Percentiles rank a stretch among this genome's conserved stretches.
Conservation (phyloP, 2,329 filamentous ascomycete genomes). For the Myriosclerotinia duriaeana region DNA sequence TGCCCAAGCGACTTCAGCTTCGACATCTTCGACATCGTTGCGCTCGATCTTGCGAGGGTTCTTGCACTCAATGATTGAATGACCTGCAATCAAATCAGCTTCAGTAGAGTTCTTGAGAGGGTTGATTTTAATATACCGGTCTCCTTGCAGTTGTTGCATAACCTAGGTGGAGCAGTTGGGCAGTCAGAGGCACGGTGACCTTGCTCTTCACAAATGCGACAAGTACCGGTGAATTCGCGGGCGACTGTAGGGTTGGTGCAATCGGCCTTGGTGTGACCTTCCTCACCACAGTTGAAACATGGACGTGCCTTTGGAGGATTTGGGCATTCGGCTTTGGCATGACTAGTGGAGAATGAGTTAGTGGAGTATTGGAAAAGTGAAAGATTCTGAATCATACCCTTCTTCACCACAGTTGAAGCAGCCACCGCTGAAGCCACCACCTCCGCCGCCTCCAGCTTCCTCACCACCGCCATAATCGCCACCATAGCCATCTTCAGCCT, state of each 20-base stretch:
- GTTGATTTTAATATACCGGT: constrained; percentile 49
- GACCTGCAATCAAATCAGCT: constrained; percentile 46
- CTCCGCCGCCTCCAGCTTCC: constrained; percentile 19
- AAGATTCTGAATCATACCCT: constrained; percentile 47
- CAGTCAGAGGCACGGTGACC: constrained; percentile 63
- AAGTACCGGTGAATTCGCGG: constrained; percentile 54
- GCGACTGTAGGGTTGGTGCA: constrained; percentile 56
- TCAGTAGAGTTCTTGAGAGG: constrained; percentile 1
- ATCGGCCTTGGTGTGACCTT: constrained; percentile 64
- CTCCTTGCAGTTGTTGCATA: constrained; percentile 62
- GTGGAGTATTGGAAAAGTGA: neutral
- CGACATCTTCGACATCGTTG: constrained; percentile 49
- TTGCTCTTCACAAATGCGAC: constrained; percentile 54
- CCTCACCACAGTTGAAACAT: constrained; percentile 58
- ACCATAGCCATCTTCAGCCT: neutral
- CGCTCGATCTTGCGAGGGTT: constrained; percentile 60
- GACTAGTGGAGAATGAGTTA: constrained; percentile 21
- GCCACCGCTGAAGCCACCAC: constrained; percentile 36
- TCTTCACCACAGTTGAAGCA: constrained; percentile 65
- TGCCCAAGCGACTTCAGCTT: constrained; percentile 58
- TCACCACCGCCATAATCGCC: constrained; percentile 12
- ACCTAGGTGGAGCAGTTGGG: constrained; percentile 54
- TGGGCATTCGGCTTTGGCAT: constrained; percentile 32
- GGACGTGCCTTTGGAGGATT: constrained; percentile 32
- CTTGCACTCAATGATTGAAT: constrained; percentile 56